These are phyloP conservation scores for Prunella vulgaris DNA, from an alignment of 257 asterid species.

Conservation along the genomic window DNA sequence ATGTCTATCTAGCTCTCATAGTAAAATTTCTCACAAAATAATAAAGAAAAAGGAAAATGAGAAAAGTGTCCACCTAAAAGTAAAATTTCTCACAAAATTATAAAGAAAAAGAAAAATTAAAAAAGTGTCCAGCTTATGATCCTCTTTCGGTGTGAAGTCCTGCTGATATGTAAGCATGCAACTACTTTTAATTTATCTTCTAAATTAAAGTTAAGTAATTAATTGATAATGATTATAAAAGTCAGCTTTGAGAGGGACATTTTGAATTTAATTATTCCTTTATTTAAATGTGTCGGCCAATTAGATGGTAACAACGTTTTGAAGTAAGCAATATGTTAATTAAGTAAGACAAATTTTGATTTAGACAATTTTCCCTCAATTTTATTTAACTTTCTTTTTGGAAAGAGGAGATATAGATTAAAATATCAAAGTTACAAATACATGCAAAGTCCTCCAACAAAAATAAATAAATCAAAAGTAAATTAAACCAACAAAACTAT, in stretches of 20 bases:
- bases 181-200: conserved; percentile 10
- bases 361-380: neutral
- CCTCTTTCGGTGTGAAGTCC: conserved; percentile 41
- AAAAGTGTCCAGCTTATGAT: conserved; percentile 8
- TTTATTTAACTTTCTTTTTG: too few species aligned
- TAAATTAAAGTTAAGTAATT: neutral
- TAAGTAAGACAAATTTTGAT: conserved; percentile 11
- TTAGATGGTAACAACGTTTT: conserved; percentile 10
- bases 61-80: too few species aligned
- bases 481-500: too few species aligned
- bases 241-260: conserved; percentile 15
- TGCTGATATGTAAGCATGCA: conserved; percentile 20
- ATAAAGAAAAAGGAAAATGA: neutral
- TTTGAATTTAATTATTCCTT: neutral
- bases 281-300: conserved; percentile 19
- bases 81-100: too few species aligned
- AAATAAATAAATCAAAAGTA: too few species aligned
- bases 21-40: too few species aligned
- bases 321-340: neutral
- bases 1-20: neutral
- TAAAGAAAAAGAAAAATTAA: neutral
- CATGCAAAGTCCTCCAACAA: too few species aligned
- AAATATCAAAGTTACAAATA: too few species aligned
- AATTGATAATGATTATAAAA: neutral
- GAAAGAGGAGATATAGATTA: too few species aligned